phyloP scores from a whole-genome alignment of 208 protist species.

The Tetramitus jugosus region DNA sequence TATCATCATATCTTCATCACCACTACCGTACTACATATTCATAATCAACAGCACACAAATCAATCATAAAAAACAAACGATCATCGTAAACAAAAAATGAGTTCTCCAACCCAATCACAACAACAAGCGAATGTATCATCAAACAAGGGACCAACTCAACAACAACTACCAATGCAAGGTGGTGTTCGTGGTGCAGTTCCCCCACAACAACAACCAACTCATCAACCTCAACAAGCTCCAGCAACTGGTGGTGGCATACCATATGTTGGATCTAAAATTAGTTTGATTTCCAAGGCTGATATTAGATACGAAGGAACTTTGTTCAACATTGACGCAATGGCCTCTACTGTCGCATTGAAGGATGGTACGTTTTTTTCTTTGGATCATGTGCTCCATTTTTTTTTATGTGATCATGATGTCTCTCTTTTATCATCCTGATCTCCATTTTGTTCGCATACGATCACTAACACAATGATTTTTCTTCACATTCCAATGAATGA shows the following conservation, averaged over 20 bases:
- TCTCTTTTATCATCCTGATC: not conserved
- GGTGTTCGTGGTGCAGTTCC: too few relatives aligned
- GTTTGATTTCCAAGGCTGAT: constrained; percentile 44
- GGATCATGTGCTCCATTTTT: not conserved
- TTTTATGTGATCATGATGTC: not conserved
- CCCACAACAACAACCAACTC: not conserved
- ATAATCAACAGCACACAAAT: too few relatives aligned
- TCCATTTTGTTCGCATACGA: not conserved
- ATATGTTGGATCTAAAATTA: constrained; percentile 48
- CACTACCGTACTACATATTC: too few relatives aligned
- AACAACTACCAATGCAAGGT: too few relatives aligned
- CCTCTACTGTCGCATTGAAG: constrained; percentile 43
- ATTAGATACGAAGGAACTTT: constrained; percentile 54
- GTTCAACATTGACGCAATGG: constrained; percentile 40
- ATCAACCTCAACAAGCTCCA: not conserved
- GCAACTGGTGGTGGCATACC: constrained; percentile 15
- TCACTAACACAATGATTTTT: not conserved
- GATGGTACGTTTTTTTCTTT: constrained; percentile 32
- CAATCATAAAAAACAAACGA: too few relatives aligned
- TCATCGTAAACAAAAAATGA: too few relatives aligned
- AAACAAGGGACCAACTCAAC: too few relatives aligned
- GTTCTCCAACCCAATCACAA: too few relatives aligned
- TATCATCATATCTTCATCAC: too few relatives aligned
- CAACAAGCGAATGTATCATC: too few relatives aligned
- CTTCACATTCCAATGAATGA: not conserved